A percentile compares a stretch with the other conserved stretches of the same genome.
Conservation (phyloP, 345 rosid genomes). For the Aethionema arabicum region DNA sequence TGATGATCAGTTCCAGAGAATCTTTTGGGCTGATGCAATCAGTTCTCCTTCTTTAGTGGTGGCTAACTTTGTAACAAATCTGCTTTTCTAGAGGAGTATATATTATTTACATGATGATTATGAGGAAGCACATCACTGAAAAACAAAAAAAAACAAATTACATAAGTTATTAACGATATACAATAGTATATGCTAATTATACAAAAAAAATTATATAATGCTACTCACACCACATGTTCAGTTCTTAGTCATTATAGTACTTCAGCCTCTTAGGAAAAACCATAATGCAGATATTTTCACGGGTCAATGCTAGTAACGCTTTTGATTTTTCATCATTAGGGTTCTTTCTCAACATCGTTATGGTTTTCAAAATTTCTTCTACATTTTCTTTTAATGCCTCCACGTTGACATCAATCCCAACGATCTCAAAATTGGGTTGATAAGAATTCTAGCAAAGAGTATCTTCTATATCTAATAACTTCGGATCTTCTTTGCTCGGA, state of each 20-base stretch:
- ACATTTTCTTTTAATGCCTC: constrained; percentile 40
- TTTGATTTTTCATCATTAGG: constrained; percentile 38
- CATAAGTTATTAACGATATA: not conserved
- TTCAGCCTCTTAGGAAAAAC: constrained; percentile 37
- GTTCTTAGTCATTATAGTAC: constrained; percentile 45
- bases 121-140: constrained; percentile 63
- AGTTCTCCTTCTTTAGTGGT: too few relatives aligned
- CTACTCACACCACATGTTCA: constrained; percentile 67
- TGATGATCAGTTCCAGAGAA: too few relatives aligned
- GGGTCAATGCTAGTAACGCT: constrained; percentile 46
- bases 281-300: constrained; percentile 51
- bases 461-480: constrained; percentile 46
- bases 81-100: not conserved
- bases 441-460: constrained; percentile 39
- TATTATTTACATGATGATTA: constrained; percentile 41
- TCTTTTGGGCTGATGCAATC: too few relatives aligned
- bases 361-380: constrained; percentile 23
- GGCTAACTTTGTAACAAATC: not conserved
- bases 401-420: constrained; percentile 42
- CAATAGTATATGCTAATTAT: not conserved
- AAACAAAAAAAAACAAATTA: constrained; percentile 9
- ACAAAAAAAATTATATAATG: not conserved
- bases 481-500: constrained; percentile 26
- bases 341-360: constrained; percentile 11
- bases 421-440: constrained; percentile 35